phyloP scores from a whole-genome alignment of 345 rosid genomes.

The Corchorus olitorius region DNA sequence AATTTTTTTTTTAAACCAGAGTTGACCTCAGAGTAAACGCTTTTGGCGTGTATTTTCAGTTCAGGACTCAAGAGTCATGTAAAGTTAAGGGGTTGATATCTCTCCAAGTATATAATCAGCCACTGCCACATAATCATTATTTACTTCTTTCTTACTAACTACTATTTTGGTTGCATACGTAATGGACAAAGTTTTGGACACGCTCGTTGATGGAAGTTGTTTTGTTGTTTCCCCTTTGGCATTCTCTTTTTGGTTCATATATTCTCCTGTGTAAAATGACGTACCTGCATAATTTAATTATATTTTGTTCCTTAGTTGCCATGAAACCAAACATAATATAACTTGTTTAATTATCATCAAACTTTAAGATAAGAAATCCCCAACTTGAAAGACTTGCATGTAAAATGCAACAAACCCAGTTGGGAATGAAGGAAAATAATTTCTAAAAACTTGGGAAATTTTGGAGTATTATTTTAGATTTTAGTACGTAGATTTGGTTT shows the following conservation, averaged over 20 bases:
- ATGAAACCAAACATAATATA: neutral
- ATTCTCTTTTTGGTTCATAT: too few species aligned
- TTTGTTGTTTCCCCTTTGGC: neutral
- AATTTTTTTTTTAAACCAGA: neutral
- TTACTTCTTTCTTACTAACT: neutral
- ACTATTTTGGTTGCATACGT: neutral
- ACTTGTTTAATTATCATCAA: too few species aligned
- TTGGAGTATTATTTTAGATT: neutral
- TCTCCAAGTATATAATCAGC: too few species aligned
- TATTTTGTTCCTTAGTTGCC: too few species aligned
- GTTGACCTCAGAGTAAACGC: constrained; percentile 12
- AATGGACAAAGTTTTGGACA: neutral
- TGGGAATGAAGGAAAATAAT: too few species aligned
- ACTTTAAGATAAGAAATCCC: neutral
- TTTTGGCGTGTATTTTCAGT: neutral
- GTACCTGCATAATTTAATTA: too few species aligned
- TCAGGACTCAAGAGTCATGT: neutral
- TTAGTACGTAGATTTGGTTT: neutral
- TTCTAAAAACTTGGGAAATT: neutral
- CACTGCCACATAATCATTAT: too few species aligned
- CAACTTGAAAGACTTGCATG: neutral
- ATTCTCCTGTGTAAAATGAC: too few species aligned
- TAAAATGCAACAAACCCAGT: neutral
- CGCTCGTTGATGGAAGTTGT: too few species aligned
- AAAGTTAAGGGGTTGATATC: too few species aligned